phyloP scores from a whole-genome alignment of 2,329 filamentous ascomycete species.

The Colletotrichum liaoningense region DNA sequence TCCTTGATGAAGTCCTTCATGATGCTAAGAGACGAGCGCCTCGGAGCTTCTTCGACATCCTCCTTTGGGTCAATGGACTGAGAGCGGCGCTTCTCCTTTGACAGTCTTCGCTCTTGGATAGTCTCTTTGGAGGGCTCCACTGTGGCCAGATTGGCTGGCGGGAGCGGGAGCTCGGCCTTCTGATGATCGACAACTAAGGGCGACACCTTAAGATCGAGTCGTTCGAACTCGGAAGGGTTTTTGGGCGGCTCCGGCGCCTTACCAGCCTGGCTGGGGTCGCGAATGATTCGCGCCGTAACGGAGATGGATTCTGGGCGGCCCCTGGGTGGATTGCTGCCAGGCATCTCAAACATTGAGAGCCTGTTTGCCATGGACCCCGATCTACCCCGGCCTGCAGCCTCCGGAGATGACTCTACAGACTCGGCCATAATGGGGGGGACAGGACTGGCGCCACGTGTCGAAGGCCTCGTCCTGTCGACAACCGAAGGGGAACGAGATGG shows the following conservation, averaged over 20 bases:
- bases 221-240: slow-evolving; percentile 57
- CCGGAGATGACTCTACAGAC: slow-evolving; percentile 61
- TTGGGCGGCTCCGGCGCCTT: slow-evolving; percentile 53
- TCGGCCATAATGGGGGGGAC: slow-evolving; percentile 49
- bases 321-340: slow-evolving; percentile 49
- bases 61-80: slow-evolving; percentile 49
- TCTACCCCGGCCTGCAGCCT: slow-evolving; percentile 56
- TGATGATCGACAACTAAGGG: slow-evolving; percentile 70
- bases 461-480: slow-evolving; percentile 54
- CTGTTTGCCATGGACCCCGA: slow-evolving; percentile 67
- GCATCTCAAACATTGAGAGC: slow-evolving; percentile 65
- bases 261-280: slow-evolving; percentile 65
- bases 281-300: slow-evolving; percentile 85
- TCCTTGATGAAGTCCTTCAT: slow-evolving; percentile 73
- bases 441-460: slow-evolving; percentile 46
- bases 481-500: slow-evolving; percentile 57
- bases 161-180: slow-evolving; percentile 47
- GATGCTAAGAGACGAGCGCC: slow-evolving; percentile 69
- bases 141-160: slow-evolving; percentile 41
- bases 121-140: slow-evolving; percentile 53
- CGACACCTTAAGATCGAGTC: slow-evolving; percentile 68
- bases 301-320: slow-evolving; percentile 81
- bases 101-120: slow-evolving; percentile 60
- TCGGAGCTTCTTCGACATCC: slow-evolving; percentile 51
- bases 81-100: slow-evolving; percentile 52